These are phyloP conservation scores for Melastoma malabathricum DNA, from an alignment of 345 rosid genomes.

Conservation along the genomic window DNA sequence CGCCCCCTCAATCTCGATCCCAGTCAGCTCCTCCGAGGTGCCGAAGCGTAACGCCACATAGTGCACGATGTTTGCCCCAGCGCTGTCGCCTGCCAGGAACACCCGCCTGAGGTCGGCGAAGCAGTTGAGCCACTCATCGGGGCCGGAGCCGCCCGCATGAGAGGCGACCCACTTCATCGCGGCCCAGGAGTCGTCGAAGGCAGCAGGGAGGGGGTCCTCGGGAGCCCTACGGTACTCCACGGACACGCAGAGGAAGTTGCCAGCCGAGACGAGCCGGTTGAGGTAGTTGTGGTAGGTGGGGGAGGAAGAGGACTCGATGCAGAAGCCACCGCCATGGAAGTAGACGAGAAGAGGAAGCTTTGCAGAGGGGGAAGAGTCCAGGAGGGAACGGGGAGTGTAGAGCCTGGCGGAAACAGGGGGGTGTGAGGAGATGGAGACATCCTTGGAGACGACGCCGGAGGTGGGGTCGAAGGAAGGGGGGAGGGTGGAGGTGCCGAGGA, in stretches of 20 bases:
- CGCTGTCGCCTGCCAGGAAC: conserved; percentile 32
- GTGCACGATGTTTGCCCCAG: conserved; percentile 29
- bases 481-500: conserved; percentile 12
- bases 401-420: conserved; percentile 19
- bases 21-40: conserved; percentile 5
- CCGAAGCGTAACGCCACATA: conserved; percentile 17
- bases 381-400: conserved; percentile 18
- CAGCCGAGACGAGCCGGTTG: conserved; percentile 13
- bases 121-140: conserved; percentile 25
- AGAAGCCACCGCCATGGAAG: conserved; percentile 30
- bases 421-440: conserved; percentile 13
- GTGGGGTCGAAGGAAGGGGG: conserved; percentile 26
- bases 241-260: conserved; percentile 16
- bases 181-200: conserved; percentile 26
- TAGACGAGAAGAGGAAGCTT: conserved; percentile 37
- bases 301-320: conserved; percentile 15
- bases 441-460: conserved; percentile 39
- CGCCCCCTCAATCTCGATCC: conserved; percentile 8
- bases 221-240: conserved; percentile 26
- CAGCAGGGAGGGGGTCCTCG: conserved; percentile 19
- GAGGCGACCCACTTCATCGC: conserved; percentile 26
- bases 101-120: conserved; percentile 15
- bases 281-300: conserved; percentile 21
- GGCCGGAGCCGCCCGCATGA: conserved; percentile 14
- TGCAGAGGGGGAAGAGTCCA: background rate